Evolutionary conservation across 371 early-diverging fungal species (phyloP).

Genomic region (Parasitella parasitica): DNA sequence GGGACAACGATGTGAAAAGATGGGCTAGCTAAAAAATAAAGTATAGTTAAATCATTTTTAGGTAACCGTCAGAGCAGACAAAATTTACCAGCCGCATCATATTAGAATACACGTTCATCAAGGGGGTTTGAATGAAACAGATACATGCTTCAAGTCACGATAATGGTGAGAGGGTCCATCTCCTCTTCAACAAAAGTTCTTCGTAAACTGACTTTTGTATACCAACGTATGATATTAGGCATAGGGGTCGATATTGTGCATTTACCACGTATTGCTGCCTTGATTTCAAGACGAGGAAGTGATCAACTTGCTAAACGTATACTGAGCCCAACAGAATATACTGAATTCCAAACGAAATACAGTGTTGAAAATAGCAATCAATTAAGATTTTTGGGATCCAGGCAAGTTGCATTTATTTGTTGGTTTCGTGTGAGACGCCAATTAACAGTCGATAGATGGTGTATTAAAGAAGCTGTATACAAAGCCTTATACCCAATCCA

Average conservation of each 20-base stretch:
- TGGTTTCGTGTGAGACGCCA: background rate
- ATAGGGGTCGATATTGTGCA: slow-evolving; percentile 63
- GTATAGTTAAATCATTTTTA: too few species aligned
- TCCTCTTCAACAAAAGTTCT: background rate
- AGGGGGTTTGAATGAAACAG: background rate
- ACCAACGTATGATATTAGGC: slow-evolving; percentile 56
- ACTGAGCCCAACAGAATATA: slow-evolving; percentile 35
- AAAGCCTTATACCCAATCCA: slow-evolving; percentile 64
- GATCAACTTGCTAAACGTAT: slow-evolving; percentile 46
- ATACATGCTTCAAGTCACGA: background rate
- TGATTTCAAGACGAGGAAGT: slow-evolving; percentile 33
- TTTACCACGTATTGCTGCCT: slow-evolving; percentile 39
- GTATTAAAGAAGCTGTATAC: slow-evolving; percentile 67
- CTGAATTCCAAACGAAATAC: slow-evolving; percentile 23
- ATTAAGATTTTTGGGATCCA: slow-evolving; percentile 34
- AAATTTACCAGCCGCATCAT: too few species aligned
- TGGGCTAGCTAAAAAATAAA: too few species aligned
- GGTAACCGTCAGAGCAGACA: too few species aligned
- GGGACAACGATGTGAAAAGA: too few species aligned
- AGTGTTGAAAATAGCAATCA: background rate
- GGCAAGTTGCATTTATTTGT: slow-evolving; percentile 21
- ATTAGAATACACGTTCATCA: too few species aligned
- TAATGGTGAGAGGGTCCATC: too few species aligned
- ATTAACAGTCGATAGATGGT: slow-evolving; percentile 47
- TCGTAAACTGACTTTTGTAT: too few species aligned